Conservation (phyloP, 2,329 filamentous ascomycete genomes). For the Pseudocercospora crystallina region DNA sequence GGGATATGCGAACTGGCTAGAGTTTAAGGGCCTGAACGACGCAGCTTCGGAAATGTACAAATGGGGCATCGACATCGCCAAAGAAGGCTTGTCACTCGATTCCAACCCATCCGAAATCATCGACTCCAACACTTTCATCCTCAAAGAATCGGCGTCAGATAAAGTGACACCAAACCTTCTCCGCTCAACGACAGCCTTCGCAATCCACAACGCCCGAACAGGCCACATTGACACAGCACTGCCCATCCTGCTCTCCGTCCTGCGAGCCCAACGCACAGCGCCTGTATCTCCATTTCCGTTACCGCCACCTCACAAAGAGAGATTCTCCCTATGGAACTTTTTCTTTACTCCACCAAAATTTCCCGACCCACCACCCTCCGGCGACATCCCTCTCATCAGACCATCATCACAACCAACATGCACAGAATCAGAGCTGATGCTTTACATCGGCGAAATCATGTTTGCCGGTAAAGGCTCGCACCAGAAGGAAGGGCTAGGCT, state of each 20-base stretch:
- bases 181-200: slow-evolving; percentile 71
- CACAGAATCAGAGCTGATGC: slow-evolving; percentile 80
- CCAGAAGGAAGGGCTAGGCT: slow-evolving; percentile 67
- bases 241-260: slow-evolving; percentile 80
- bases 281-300: slow-evolving; percentile 43
- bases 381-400: slow-evolving; percentile 66
- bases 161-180: slow-evolving; percentile 64
- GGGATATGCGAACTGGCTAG: slow-evolving; percentile 80
- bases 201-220: slow-evolving; percentile 71
- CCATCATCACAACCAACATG: slow-evolving; percentile 59
- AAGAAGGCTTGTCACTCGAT: slow-evolving; percentile 48
- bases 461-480: slow-evolving; percentile 61
- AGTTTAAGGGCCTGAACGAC: slow-evolving; percentile 67
- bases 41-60: slow-evolving; percentile 71
- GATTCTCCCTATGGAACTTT: slow-evolving; percentile 14
- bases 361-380: slow-evolving; percentile 68
- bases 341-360: slow-evolving; percentile 51
- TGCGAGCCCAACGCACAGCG: slow-evolving; percentile 69
- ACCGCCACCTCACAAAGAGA: slow-evolving; percentile 28
- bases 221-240: slow-evolving; percentile 69
- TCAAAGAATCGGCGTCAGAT: slow-evolving; percentile 54
- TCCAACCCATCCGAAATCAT: slow-evolving; percentile 46
- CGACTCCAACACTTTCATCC: slow-evolving; percentile 61
- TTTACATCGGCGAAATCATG: slow-evolving; percentile 92
- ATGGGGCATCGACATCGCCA: slow-evolving; percentile 74